These are phyloP conservation scores for Aphanoascus verrucosus DNA, from an alignment of 2,329 filamentous ascomycete genomes.

Conservation along the genomic window DNA sequence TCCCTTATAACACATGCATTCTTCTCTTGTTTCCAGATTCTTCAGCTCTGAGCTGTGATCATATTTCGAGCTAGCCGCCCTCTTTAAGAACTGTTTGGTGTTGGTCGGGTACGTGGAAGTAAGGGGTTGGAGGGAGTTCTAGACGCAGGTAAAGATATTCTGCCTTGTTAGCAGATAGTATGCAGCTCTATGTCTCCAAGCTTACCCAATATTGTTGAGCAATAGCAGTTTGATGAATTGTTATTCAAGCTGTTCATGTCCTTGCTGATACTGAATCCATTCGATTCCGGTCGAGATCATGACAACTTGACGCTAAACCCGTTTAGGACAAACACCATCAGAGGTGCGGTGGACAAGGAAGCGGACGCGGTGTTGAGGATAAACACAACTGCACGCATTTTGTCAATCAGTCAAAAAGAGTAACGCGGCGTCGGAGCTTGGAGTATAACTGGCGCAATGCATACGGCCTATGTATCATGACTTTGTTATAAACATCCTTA, in stretches of 20 bases:
- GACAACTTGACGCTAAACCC: neutral
- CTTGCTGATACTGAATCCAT: neutral
- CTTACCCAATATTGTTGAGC: too few species aligned
- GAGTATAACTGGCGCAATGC: neutral
- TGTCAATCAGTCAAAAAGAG: neutral
- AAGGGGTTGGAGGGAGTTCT: too few species aligned
- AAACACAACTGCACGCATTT: neutral
- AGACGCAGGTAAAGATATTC: too few species aligned
- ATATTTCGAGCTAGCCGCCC: neutral
- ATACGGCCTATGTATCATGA: neutral
- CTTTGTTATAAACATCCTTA: neutral
- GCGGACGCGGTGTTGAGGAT: neutral
- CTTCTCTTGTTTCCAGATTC: neutral
- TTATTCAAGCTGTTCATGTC: too few species aligned
- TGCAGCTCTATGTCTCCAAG: too few species aligned
- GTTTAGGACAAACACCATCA: constrained; percentile 7
- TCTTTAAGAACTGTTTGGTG: too few species aligned
- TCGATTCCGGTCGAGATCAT: neutral
- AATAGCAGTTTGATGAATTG: too few species aligned
- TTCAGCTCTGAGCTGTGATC: neutral
- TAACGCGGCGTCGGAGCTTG: neutral
- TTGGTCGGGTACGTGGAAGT: too few species aligned
- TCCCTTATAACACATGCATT: neutral
- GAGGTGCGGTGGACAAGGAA: neutral
- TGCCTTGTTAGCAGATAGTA: too few species aligned